Evolutionary conservation across 805 yeast species (phyloP), one percentile per base, ranked within the genome.

Genomic region (Candida berthetii): DNA sequence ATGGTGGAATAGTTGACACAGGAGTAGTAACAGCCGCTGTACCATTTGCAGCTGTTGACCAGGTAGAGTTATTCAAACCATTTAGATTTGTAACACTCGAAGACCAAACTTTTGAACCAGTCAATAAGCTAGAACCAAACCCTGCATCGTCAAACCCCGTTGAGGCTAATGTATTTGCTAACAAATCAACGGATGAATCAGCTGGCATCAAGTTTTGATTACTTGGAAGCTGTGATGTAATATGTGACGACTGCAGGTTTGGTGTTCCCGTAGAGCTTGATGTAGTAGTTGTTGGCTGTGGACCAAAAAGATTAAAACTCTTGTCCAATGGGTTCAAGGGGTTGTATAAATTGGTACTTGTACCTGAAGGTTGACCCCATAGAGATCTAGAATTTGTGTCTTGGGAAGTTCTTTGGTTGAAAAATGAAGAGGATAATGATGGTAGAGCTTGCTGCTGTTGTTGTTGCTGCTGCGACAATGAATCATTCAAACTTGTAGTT

Each of bases 101-200:
- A 4, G 37, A 34, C 43, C 43, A 41, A 28, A 41, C 40, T 18
- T 31, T 36, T 6, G 43, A 40, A 31, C 34, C 36, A 7, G 43
- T 4, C 10, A 40, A 19, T 10, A 40, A 14, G 25, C 32, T 31
- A n/a, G 42, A 14, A 16, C 14, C 17, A 28, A 35, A 24, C n/a
- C 19, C 17, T 16, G 17, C 33, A 33, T 19, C 35, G 11, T 31
- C 41, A 15, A 42, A 24, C 7, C 17, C 37, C 2, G 39, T 31
- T 20, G 43, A 17, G 24, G 41, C 37, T 9, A 37, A 18, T 10
- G 11, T 11, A 10, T 36, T 22, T 13, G 41, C 2, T 8, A 43
- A 31, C 14, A 41, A 15, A 25, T 46, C 47, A 35, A 43, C 31
- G 15, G 25, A 22, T 22, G 25, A 22, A 9, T 22, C 25, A 22